These are phyloP conservation scores for Polygonum aviculare DNA, from an alignment of 148 eudicot species.

Conservation along the genomic window DNA sequence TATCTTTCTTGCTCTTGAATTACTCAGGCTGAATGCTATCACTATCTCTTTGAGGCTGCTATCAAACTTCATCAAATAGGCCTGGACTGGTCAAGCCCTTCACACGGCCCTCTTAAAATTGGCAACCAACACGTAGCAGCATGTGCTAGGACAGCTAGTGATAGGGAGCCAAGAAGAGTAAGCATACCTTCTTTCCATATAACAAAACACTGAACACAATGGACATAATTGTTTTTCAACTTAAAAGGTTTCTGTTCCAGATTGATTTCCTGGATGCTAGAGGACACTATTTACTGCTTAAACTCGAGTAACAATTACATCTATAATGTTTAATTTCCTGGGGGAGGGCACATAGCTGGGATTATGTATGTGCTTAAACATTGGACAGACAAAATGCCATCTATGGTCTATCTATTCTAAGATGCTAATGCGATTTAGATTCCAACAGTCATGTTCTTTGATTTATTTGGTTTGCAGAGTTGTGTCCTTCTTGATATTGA, in stretches of 20 bases:
- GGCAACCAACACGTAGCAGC: conserved; percentile 15
- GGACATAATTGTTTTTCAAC: background rate
- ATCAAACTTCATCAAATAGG: conserved; percentile 88
- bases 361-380: background rate
- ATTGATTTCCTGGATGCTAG: background rate
- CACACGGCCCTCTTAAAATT: conserved; percentile 60
- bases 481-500: conserved; percentile 97
- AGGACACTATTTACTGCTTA: background rate
- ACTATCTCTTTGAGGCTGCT: conserved; percentile 95
- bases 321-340: background rate
- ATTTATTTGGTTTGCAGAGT: conserved; percentile 40
- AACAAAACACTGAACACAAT: background rate
- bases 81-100: conserved; percentile 74
- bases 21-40: conserved; percentile 94
- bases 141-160: conserved; percentile 18
- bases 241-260: background rate
- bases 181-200: background rate
- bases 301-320: background rate
- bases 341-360: background rate
- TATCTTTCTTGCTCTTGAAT: conserved; percentile 24
- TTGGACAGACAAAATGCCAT: background rate
- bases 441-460: background rate
- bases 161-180: conserved; percentile 29
- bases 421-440: background rate
- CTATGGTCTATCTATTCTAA: background rate